A percentile compares a stretch with the other conserved stretches of the same genome.
These are phyloP conservation scores for Westerdykella ornata DNA, from an alignment of 2,329 filamentous ascomycete species.

Conservation along the genomic window DNA sequence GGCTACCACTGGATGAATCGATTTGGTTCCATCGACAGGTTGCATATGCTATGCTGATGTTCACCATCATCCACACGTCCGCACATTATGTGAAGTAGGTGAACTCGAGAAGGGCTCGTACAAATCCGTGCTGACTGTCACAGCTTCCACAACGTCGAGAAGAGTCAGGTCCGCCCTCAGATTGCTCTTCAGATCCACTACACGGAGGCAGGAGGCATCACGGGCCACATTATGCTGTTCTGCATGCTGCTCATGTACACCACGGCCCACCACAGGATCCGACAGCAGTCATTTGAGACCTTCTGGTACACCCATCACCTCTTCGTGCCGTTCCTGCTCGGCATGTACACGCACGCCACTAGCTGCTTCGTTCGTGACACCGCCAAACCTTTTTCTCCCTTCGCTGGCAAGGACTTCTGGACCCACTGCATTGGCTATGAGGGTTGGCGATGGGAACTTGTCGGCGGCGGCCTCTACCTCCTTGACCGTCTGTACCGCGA, in stretches of 20 bases:
- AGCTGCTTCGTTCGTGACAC: slow-evolving; percentile 94
- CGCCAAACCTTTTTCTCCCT: slow-evolving; percentile 65
- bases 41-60: slow-evolving; percentile 81
- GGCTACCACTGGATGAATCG: slow-evolving; percentile 90
- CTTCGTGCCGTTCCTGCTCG: slow-evolving; percentile 93
- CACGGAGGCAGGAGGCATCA: slow-evolving; percentile 79
- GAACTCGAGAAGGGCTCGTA: not conserved
- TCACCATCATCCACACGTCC: slow-evolving; percentile 66
- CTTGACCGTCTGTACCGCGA: slow-evolving; percentile 86
- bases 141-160: slow-evolving; percentile 93
- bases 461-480: slow-evolving; percentile 78
- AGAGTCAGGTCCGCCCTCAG: slow-evolving; percentile 69
- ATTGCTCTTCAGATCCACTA: slow-evolving; percentile 89
- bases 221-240: slow-evolving; percentile 95
- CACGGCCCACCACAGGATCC: slow-evolving; percentile 84
- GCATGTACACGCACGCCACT: slow-evolving; percentile 89
- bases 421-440: slow-evolving; percentile 88
- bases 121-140: slow-evolving; percentile 8
- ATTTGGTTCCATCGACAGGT: slow-evolving; percentile 95
- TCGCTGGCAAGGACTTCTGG: slow-evolving; percentile 79
- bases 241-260: slow-evolving; percentile 99
- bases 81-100: slow-evolving; percentile 90
- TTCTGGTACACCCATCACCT: slow-evolving; percentile 99
- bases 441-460: slow-evolving; percentile 94
- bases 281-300: slow-evolving; percentile 94